Evolutionary conservation across 805 yeast species (phyloP).

Genomic region (Ogataea dorogensis): DNA sequence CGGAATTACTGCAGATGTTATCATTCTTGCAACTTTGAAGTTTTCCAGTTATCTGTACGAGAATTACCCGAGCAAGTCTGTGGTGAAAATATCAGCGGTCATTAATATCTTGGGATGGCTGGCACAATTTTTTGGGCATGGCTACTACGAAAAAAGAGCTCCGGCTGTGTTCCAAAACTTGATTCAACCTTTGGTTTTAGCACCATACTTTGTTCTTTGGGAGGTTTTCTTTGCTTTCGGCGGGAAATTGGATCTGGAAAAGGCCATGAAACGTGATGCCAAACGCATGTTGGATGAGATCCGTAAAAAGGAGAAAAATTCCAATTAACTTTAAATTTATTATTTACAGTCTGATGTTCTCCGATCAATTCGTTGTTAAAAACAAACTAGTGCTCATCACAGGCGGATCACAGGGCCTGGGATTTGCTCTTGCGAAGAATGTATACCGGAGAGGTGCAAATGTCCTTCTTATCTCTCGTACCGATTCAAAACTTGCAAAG

Average conservation of each 20-base stretch:
- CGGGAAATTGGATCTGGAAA: conserved; percentile 48
- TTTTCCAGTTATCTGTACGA: conserved; percentile 18
- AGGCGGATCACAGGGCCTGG: conserved; percentile 95
- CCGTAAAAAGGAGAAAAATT: conserved; percentile 8
- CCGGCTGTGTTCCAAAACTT: conserved; percentile 87
- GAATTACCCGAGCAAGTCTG: conserved; percentile 12
- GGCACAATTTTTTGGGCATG: conserved; percentile 87
- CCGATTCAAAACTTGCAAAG: conserved; percentile 52
- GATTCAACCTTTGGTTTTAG: conserved; percentile 81
- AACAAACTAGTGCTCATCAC: conserved; percentile 68
- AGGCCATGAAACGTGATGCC: conserved; percentile 47
- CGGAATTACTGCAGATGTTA: conserved; percentile 39
- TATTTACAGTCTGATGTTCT: conserved; percentile 3
- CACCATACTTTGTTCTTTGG: conserved; percentile 85
- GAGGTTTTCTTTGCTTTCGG: conserved; percentile 76
- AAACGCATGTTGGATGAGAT: conserved; percentile 35
- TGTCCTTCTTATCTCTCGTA: conserved; percentile 76
- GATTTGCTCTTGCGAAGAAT: conserved; percentile 69
- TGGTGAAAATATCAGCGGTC: conserved; percentile 34
- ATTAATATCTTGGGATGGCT: conserved; percentile 66
- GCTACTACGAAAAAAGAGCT: conserved; percentile 70
- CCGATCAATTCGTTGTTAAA: conserved; percentile 32
- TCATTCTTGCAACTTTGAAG: conserved; percentile 31
- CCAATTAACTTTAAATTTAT: background rate
- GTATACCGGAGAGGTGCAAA: conserved; percentile 48